Evolutionary conservation across 805 yeast genomes (phyloP), one percentile per base, ranked within the genome.

Genomic region (Kodamaea leandrae): DNA sequence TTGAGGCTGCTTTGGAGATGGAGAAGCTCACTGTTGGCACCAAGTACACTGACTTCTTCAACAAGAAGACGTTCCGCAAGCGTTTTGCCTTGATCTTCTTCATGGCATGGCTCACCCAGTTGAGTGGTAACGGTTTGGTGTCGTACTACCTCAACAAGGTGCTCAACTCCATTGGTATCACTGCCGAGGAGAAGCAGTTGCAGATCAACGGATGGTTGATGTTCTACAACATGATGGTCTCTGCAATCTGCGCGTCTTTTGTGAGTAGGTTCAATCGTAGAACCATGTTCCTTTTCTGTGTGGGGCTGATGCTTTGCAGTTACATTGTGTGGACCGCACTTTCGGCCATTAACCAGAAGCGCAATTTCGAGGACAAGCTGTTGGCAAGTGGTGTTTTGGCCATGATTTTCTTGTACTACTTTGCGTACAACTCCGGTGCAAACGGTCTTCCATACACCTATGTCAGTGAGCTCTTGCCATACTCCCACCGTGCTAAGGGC

Each of bases 81-180:
- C 64, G 79, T 58, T 51, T 68, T 42, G 39, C 47, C 55, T 61
- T 71, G 46, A 48, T 60, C 24, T 18, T 52, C 18, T 54, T 59
- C 48, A 49, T 66, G 14, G 68, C 66, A 23, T 45, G 54, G 20
- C 52, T 69, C 46, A 62, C 62, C 70, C 77, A 72, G 51, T 50
- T 71, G 27, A 70, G 77, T 12, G 81, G 81, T 52, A 74, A 73
- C 48, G 77, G 77, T 43, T 59, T 76, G 45, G 75, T 74, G 17
- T 69, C 77, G 2, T 75, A 73, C 63, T 76, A 76, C 55, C 60
- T 76, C 47, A 61, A 66, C 43, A 64, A 67, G 48, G 82, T 78
- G 10, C 65, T 78, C 48, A 52, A 60, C 41, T 69, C 77, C 17
- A 75, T 77, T 53, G 82, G 83, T 43, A 72, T 77, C 50, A 73